These are phyloP conservation scores for Colletotrichum sp. DNA, from an alignment of 2,329 filamentous ascomycete genomes.

Conservation along the genomic window DNA sequence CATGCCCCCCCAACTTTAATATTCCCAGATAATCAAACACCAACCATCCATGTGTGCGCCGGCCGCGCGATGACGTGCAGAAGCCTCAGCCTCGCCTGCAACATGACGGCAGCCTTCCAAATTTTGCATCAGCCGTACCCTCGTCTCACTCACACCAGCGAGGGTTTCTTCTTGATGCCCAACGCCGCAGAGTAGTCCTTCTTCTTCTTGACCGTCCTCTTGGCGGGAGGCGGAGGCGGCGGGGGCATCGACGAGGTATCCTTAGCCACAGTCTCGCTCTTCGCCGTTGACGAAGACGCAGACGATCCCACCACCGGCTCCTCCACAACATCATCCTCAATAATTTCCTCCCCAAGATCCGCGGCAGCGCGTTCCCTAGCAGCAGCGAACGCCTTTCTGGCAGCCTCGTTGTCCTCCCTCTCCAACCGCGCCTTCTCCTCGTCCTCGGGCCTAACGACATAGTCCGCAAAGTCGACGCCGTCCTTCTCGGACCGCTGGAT, in stretches of 20 bases:
- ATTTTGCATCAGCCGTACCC: background rate
- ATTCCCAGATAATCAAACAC: background rate
- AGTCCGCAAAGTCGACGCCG: slow-evolving; percentile 63
- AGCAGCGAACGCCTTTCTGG: slow-evolving; percentile 76
- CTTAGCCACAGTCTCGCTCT: slow-evolving; percentile 30
- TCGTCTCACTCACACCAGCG: slow-evolving; percentile 51
- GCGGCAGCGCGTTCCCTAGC: slow-evolving; percentile 56
- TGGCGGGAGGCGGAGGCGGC: slow-evolving; percentile 69
- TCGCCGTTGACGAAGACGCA: slow-evolving; percentile 16
- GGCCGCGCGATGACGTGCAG: background rate
- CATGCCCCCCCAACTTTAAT: background rate
- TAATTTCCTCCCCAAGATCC: slow-evolving; percentile 54
- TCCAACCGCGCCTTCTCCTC: slow-evolving; percentile 71
- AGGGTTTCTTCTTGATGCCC: slow-evolving; percentile 86
- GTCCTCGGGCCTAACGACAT: slow-evolving; percentile 59
- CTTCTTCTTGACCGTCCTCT: slow-evolving; percentile 83
- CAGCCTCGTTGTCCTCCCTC: slow-evolving; percentile 82
- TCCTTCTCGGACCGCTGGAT: slow-evolving; percentile 78
- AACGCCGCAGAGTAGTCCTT: slow-evolving; percentile 77
- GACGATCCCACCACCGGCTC: background rate
- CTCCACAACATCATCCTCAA: slow-evolving; percentile 29
- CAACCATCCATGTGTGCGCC: background rate
- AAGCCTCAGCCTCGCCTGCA: background rate
- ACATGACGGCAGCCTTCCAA: background rate
- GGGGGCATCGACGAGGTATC: slow-evolving; percentile 34